Conservation (phyloP, 2,329 filamentous ascomycete genomes). For the Knufia petricola region DNA sequence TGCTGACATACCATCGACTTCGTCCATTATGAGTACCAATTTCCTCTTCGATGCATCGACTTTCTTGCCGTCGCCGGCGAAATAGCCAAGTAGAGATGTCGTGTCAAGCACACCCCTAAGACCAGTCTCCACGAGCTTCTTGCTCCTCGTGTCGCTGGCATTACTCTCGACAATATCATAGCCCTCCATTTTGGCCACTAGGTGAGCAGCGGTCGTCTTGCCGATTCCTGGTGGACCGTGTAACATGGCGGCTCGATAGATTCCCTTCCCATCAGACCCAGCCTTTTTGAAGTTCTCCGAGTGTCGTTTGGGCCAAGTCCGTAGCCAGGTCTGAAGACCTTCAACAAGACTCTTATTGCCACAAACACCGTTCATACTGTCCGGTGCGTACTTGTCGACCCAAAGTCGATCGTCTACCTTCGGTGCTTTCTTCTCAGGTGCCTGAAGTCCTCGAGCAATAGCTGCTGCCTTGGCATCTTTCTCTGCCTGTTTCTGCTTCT, state of each 20-base stretch:
- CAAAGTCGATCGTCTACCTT: slow-evolving; percentile 60
- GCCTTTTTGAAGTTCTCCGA: slow-evolving; percentile 72
- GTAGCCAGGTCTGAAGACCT: slow-evolving; percentile 79
- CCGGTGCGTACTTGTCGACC: slow-evolving; percentile 92
- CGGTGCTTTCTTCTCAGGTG: slow-evolving; percentile 32
- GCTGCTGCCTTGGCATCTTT: slow-evolving; percentile 34
- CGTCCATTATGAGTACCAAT: slow-evolving; percentile 94
- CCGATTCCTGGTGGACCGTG: slow-evolving; percentile 93
- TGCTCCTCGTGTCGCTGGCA: slow-evolving; percentile 89
- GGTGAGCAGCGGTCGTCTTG: slow-evolving; percentile 92
- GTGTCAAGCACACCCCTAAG: slow-evolving; percentile 89
- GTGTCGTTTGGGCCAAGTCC: slow-evolving; percentile 67
- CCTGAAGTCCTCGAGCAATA: slow-evolving; percentile 31
- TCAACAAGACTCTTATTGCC: slow-evolving; percentile 89
- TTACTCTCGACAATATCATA: slow-evolving; percentile 94
- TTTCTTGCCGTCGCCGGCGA: slow-evolving; percentile 70
- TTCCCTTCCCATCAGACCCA: slow-evolving; percentile 75
- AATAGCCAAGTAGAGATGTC: slow-evolving; percentile 83
- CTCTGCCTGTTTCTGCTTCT: slow-evolving; percentile 37
- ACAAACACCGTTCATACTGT: slow-evolving; percentile 75
- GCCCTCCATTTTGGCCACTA: slow-evolving; percentile 84
- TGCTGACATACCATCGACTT: slow-evolving; percentile 97
- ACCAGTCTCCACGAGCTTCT: slow-evolving; percentile 83
- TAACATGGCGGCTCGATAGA: slow-evolving; percentile 81
- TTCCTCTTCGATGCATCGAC: slow-evolving; percentile 80